Conservation (phyloP, 495 filamentous ascomycete genomes). For the Hamigera avellanea region DNA sequence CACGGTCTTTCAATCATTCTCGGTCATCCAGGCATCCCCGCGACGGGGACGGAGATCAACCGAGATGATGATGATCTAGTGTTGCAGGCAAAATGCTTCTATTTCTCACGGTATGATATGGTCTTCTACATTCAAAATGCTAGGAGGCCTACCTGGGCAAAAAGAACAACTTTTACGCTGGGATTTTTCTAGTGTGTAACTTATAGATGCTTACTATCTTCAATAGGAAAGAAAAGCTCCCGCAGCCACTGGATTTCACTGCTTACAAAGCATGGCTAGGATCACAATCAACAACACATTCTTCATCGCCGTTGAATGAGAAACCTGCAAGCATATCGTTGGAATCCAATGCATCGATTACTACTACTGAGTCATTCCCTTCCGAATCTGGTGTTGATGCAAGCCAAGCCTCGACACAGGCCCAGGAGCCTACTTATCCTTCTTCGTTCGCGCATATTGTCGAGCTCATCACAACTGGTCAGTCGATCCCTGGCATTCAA, state of each 20-base stretch:
- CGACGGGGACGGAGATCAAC: slow-evolving; percentile 29
- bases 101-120: slow-evolving; percentile 31
- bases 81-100: slow-evolving; percentile 42
- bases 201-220: neutral
- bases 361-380: neutral
- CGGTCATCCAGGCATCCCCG: slow-evolving; percentile 26
- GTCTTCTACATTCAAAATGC: neutral
- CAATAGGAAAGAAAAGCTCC: slow-evolving; percentile 29
- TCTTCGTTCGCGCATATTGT: slow-evolving; percentile 81
- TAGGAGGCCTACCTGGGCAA: too few species aligned
- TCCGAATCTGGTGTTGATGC: neutral
- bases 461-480: slow-evolving; percentile 72
- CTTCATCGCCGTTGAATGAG: neutral
- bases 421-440: slow-evolving; percentile 55
- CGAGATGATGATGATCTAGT: slow-evolving; percentile 32
- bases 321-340: neutral
- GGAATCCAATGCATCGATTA: neutral
- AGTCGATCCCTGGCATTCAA: slow-evolving; percentile 79
- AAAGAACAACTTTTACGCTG: too few species aligned
- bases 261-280: slow-evolving; percentile 32
- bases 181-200: too few species aligned
- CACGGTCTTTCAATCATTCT: slow-evolving; percentile 38
- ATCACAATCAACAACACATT: slow-evolving; percentile 4
- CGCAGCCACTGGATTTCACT: slow-evolving; percentile 24
- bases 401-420: slow-evolving; percentile 1